Evolutionary conservation across 495 filamentous ascomycete genomes (phyloP).

Genomic region (Talaromyces proteolyticus): DNA sequence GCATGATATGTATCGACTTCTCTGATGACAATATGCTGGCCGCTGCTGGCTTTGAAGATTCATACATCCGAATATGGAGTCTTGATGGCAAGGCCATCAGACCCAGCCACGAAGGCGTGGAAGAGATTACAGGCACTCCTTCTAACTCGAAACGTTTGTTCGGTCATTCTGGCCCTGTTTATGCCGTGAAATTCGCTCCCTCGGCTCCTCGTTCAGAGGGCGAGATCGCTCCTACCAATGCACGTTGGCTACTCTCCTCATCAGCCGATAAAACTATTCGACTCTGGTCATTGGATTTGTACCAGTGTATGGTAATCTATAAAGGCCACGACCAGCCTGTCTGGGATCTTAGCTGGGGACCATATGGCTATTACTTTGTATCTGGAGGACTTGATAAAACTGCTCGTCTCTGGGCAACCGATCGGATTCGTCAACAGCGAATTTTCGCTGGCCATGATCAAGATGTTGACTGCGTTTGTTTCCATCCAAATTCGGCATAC

Average conservation of each 20-base stretch:
- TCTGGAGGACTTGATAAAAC: conserved; percentile 82
- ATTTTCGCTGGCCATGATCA: conserved; percentile 90
- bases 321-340: conserved; percentile 85
- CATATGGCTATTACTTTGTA: conserved; percentile 93
- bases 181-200: conserved; percentile 85
- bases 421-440: conserved; percentile 82
- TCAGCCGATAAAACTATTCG: conserved; percentile 84
- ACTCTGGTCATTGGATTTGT: conserved; percentile 87
- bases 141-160: conserved; percentile 76
- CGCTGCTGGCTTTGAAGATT: conserved; percentile 83
- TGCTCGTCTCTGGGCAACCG: conserved; percentile 82
- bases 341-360: conserved; percentile 85
- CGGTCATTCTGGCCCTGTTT: conserved; percentile 86
- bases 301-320: conserved; percentile 86
- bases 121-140: conserved; percentile 28
- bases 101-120: conserved; percentile 35
- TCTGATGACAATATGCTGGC: conserved; percentile 81
- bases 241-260: conserved; percentile 74
- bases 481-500: conserved; percentile 90
- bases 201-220: conserved; percentile 50
- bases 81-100: conserved; percentile 67
- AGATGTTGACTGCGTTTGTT: conserved; percentile 75
- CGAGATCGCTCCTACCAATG: conserved; percentile 48
- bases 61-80: conserved; percentile 91
- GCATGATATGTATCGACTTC: conserved; percentile 87